Evolutionary conservation across 257 asterid species (phyloP), one percentile per base, ranked within the genome.

Genomic region (Coffea eugenioides): DNA sequence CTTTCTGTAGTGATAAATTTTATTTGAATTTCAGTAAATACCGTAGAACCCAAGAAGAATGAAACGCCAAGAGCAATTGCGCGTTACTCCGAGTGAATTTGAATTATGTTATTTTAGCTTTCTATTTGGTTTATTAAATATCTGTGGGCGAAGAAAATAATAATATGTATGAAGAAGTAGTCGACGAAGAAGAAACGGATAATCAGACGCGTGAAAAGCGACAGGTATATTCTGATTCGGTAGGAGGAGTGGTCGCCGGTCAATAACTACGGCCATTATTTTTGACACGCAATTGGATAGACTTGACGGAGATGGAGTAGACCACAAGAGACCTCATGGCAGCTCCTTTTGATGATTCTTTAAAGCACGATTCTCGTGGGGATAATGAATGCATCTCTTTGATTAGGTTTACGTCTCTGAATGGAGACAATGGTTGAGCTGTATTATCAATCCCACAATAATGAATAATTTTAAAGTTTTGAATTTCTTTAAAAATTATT

Each of bases 261-360:
- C 80, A 65, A 64, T 36, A 77, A 65, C 73, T 46, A 77, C 80
- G 80, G 80, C 80, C 73, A 77, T 31, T 77, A 48, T 65, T 77
- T 65, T 77, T 65, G 80, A 77, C 80, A 77, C 65, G 74, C 18
- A 77, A 25, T 48, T 48, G 80, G 80, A 64, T 77, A 48, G 80
- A 77, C 80, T 65, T 65, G 12, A 27, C 0, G 72, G 5, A 25
- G 72, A 7, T 0, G 48, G 25, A 41, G 71, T 15, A 77, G 65
- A 48, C 64, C 46, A 21, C 25, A 39, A 31, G 74, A 77, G 73
- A 77, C 65, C 65, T 77, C 73, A 7, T 52, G 27, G 77, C 66
- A 51, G 49, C 77, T 52, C 52, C 66, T 34, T 73, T 73, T 52
- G 52, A 39, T 51, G 46, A 51, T 18, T 48, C 64, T 27, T 71